Evolutionary conservation across 2,329 filamentous ascomycete species (phyloP), one percentile per base, ranked within the genome.

Genomic region (Talaromyces atroroseus): DNA sequence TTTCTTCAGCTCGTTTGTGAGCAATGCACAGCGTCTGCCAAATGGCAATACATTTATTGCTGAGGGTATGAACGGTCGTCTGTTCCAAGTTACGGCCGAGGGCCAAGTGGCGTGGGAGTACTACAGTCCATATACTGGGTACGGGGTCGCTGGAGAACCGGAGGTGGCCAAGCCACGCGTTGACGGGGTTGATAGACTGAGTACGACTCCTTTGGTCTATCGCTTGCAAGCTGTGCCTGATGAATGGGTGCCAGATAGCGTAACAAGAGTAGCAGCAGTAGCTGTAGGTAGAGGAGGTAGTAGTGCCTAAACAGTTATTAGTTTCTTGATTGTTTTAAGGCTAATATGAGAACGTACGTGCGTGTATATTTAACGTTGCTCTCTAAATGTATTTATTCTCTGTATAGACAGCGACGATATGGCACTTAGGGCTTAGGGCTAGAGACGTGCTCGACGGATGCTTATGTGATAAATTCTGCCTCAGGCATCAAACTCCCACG

Each of bases 1-100:
- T 2, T 48, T 48, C 16, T 48, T 48, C n/a, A 48, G 46, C 21
- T 48, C 46, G 10, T 48, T 48, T 48, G 46, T 48, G 46, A 48
- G 46, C 24, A 48, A 48, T n/a, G 46, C 46, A 32, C 46, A 48
- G 46, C 46, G 46, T 32, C 23, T 48, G n/a, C 46, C 20, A 12
- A 48, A 48, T 18, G 46, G 46, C 23, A 48, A 48, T 23, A 48
- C 46, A 21, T 16, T 48, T 23, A 48, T 48, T 10, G 32, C 46
- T 2, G 46, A 48, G 24, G 46, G 46, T 18, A 48, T 48, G 46
- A 48, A 48, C 14, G 46, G 46, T 6, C 46, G 46, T 16, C 29
- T 48, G 14, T 48, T 48, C 24, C 46, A 48, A 18, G 46, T 48
- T 26, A 48, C 21, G 10, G 46, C 20, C 24, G 11, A 48, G 23